phyloP scores from a whole-genome alignment of 2,329 filamentous ascomycete genomes.

The Lizonia empirigonia region DNA sequence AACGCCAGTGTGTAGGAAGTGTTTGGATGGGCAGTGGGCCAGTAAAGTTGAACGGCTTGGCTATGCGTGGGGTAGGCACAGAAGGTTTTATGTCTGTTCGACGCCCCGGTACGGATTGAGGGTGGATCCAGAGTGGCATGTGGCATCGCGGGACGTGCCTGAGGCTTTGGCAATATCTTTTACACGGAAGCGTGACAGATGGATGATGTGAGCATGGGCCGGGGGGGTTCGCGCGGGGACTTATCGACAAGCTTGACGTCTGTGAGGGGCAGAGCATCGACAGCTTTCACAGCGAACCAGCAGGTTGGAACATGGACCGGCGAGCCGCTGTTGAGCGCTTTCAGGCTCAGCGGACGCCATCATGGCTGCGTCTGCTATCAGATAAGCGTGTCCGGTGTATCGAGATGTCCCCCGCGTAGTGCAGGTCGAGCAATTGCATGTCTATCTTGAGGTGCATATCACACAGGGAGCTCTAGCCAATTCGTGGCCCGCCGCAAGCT shows the following conservation, averaged over 20 bases:
- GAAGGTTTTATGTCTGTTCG: constrained; percentile 27
- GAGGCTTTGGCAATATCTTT: constrained; percentile 26
- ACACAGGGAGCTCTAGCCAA: constrained; percentile 34
- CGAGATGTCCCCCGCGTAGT: neutral
- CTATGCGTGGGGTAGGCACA: constrained; percentile 33
- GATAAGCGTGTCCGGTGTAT: constrained; percentile 8
- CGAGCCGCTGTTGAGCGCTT: constrained; percentile 2
- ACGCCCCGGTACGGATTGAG: constrained; percentile 13
- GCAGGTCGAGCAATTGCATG: constrained; percentile 3
- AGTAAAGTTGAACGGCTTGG: constrained; percentile 22
- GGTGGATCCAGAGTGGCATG: constrained; percentile 5
- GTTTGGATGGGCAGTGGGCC: constrained; percentile 21
- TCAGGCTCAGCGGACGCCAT: constrained; percentile 7
- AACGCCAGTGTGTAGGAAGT: constrained; percentile 20
- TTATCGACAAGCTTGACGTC: constrained; percentile 11
- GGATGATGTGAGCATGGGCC: constrained; percentile 17
- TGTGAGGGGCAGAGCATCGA: constrained; percentile 15
- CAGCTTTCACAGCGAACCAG: constrained; percentile 12
- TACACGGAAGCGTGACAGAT: constrained; percentile 14
- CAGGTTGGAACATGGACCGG: neutral
- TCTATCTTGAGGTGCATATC: constrained; percentile 14
- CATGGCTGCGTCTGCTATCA: constrained; percentile 5
- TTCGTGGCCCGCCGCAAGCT: constrained; percentile 26
- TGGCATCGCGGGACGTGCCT: constrained; percentile 18
- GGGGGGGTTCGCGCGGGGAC: constrained; percentile 16